These are phyloP conservation scores for Yamadazyma conglobata DNA, from an alignment of 1,139 yeast species.

Conservation along the genomic window DNA sequence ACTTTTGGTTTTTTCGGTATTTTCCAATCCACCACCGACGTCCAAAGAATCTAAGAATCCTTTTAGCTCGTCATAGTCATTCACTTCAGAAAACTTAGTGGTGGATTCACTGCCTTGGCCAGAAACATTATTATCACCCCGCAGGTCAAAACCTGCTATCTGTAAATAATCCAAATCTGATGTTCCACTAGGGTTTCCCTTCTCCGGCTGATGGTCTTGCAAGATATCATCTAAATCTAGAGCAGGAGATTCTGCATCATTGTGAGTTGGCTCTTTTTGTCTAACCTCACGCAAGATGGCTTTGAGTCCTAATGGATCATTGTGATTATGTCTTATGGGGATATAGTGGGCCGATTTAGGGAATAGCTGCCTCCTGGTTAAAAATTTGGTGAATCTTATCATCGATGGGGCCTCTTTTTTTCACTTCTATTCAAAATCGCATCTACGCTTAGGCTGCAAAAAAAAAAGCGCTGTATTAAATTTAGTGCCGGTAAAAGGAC, in stretches of 20 bases:
- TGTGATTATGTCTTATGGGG: constrained; percentile 2
- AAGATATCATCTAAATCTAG: constrained; percentile 1
- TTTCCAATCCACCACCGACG: background rate
- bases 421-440: too few relatives aligned
- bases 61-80: constrained; percentile 3
- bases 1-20: constrained; percentile 4
- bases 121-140: too few relatives aligned
- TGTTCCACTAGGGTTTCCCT: too few relatives aligned
- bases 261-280: background rate
- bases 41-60: constrained; percentile 3
- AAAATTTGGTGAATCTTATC: constrained; percentile 2
- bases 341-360: too few relatives aligned
- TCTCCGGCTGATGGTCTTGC: too few relatives aligned
- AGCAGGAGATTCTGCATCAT: background rate
- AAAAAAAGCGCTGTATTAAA: too few relatives aligned
- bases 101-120: too few relatives aligned
- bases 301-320: constrained; percentile 11
- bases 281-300: constrained; percentile 6
- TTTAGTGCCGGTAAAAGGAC: too few relatives aligned
- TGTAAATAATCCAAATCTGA: too few relatives aligned
- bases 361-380: too few relatives aligned
- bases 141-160: too few relatives aligned
- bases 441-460: too few relatives aligned
- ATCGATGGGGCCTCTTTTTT: constrained; percentile 4
- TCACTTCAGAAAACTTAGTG: constrained; percentile 2